These are phyloP conservation scores for Podila horticola DNA, from an alignment of 192 early-diverging fungal species.

Conservation along the genomic window DNA sequence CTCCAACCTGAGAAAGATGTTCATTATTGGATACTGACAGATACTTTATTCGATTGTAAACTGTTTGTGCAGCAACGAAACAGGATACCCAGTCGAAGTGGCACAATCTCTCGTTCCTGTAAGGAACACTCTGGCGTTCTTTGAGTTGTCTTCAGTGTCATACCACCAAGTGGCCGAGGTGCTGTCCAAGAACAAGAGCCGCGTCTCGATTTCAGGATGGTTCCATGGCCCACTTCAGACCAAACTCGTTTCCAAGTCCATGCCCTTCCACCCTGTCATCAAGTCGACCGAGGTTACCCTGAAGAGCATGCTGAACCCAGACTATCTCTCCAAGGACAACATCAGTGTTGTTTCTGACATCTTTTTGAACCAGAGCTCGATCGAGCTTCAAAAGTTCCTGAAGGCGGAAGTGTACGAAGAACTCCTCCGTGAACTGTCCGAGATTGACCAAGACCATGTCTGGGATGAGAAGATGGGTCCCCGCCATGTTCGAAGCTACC, in stretches of 20 bases:
- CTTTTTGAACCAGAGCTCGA: slow-evolving; percentile 55
- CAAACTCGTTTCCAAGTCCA: slow-evolving; percentile 42
- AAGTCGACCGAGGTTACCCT: slow-evolving; percentile 10
- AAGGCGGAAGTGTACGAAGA: slow-evolving; percentile 42
- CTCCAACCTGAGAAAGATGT: not conserved
- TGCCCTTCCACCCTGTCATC: slow-evolving; percentile 13
- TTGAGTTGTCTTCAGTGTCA: slow-evolving; percentile 65
- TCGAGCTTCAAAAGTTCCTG: slow-evolving; percentile 54
- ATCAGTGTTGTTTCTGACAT: slow-evolving; percentile 55
- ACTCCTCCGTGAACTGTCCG: slow-evolving; percentile 35
- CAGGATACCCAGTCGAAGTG: slow-evolving; percentile 59
- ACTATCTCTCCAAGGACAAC: slow-evolving; percentile 50
- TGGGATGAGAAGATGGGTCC: slow-evolving; percentile 53
- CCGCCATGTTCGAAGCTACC: slow-evolving; percentile 60
- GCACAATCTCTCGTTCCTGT: slow-evolving; percentile 58
- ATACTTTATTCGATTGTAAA: too few relatives aligned
- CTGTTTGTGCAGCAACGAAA: too few relatives aligned
- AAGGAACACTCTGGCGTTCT: slow-evolving; percentile 69
- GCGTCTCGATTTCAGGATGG: slow-evolving; percentile 75
- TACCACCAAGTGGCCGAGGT: slow-evolving; percentile 73
- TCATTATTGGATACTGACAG: not conserved
- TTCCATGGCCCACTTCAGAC: slow-evolving; percentile 67
- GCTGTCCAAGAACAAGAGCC: slow-evolving; percentile 38
- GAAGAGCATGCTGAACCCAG: slow-evolving; percentile 56
- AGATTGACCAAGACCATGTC: slow-evolving; percentile 14